phyloP scores from a whole-genome alignment of 2,329 filamentous ascomycete genomes.

The Neofusicoccum sp. region DNA sequence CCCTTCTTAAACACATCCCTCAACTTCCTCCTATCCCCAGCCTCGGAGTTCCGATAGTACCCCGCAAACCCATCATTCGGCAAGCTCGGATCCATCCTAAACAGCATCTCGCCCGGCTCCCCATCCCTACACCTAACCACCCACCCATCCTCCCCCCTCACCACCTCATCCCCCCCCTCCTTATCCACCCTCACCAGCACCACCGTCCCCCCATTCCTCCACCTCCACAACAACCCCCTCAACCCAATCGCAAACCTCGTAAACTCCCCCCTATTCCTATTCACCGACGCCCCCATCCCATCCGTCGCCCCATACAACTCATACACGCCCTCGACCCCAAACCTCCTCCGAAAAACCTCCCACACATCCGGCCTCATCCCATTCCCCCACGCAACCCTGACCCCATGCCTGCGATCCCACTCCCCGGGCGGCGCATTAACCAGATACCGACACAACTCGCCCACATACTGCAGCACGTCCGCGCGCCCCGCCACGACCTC shows the following conservation, averaged over 20 bases:
- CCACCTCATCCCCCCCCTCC: slow-evolving; percentile 31
- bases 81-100: slow-evolving; percentile 30
- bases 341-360: slow-evolving; percentile 62
- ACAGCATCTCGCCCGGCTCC: slow-evolving; percentile 37
- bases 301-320: slow-evolving; percentile 81
- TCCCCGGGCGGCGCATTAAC: slow-evolving; percentile 64
- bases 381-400: slow-evolving; percentile 63
- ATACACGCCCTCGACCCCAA: slow-evolving; percentile 59
- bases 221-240: slow-evolving; percentile 36
- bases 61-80: slow-evolving; percentile 24
- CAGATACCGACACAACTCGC: slow-evolving; percentile 73
- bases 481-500: slow-evolving; percentile 67
- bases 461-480: slow-evolving; percentile 73
- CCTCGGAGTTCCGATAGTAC: slow-evolving; percentile 37
- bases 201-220: slow-evolving; percentile 28
- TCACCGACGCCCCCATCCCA: slow-evolving; percentile 50
- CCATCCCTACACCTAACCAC: slow-evolving; percentile 31
- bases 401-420: slow-evolving; percentile 58
- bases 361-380: slow-evolving; percentile 69
- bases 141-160: slow-evolving; percentile 35
- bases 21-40: slow-evolving; percentile 32
- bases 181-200: slow-evolving; percentile 37
- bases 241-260: slow-evolving; percentile 34
- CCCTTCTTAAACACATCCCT: slow-evolving; percentile 38
- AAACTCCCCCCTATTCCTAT: slow-evolving; percentile 34